These are phyloP conservation scores for Bretziella fagacearum DNA, from an alignment of 2,329 filamentous ascomycete species.

Conservation along the genomic window DNA sequence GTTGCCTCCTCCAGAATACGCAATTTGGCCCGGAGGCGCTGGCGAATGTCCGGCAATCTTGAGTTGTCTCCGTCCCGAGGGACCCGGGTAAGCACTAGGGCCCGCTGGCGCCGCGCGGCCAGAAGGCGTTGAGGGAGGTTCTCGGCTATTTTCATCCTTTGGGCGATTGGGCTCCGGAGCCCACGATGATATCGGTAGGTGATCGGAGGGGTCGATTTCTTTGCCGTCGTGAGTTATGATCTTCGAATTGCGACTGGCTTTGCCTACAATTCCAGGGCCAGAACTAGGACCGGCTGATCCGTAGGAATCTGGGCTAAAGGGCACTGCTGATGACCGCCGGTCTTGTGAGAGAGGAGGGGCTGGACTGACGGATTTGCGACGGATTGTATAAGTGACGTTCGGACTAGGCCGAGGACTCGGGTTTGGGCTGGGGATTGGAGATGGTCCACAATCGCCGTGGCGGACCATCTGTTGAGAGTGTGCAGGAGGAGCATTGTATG, in stretches of 20 bases:
- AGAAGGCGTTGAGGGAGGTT: conserved; percentile 23
- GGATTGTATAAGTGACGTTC: conserved; percentile 35
- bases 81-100: conserved; percentile 24
- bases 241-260: conserved; percentile 27
- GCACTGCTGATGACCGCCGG: conserved; percentile 41
- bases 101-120: conserved; percentile 28
- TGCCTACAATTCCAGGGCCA: neutral
- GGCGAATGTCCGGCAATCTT: conserved; percentile 33
- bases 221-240: conserved; percentile 61
- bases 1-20: conserved; percentile 14
- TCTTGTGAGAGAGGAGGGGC: conserved; percentile 36
- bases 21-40: conserved; percentile 20
- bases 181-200: conserved; percentile 61
- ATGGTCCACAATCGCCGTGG: conserved; percentile 8
- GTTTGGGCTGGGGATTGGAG: conserved; percentile 8
- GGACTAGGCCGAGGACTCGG: conserved; percentile 21
- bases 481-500: conserved; percentile 2
- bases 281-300: conserved; percentile 25
- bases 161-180: conserved; percentile 53
- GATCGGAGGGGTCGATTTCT: conserved; percentile 65
- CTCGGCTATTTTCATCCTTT: conserved; percentile 19
- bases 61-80: conserved; percentile 28
- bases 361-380: conserved; percentile 60
- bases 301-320: conserved; percentile 62
- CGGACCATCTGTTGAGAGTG: conserved; percentile 8